Evolutionary conservation across 352 stramenopile genomes (phyloP), one percentile per base, ranked within the genome.

Genomic region (Pythium aquatile): DNA sequence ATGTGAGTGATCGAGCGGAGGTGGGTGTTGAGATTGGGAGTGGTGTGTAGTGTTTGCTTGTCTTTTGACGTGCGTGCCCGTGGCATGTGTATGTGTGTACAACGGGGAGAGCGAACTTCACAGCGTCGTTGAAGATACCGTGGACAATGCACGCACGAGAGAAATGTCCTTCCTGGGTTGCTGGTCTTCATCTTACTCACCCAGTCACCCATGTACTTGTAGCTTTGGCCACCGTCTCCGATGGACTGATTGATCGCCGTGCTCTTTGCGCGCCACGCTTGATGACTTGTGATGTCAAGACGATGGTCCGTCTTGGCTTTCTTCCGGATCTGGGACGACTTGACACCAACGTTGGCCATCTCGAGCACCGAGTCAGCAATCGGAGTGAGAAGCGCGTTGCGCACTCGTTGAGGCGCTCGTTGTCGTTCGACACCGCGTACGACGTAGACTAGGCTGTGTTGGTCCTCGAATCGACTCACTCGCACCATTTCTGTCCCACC

Each of bases 121-220:
- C 3, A 5, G 20, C 53, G 20, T 57, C 26, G 35, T 52, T 58
- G 48, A 65, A 52, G 24, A 51, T 32, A 13, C 58, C 58, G 24
- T 65, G 48, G 2, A 65, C 58, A 16, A 65, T 65, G n/a, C 24
- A 58, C 8, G 58, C 58, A 4, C 58, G 58, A 58, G 57, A 55
- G 28, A 58, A 65, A 26, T 65, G 26, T 2, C n/a, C 20, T 65
- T 3, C 35, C 49, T 28, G 59, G 59, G n/a, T 65, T 65, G 8
- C 7, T 29, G 1, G 2, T 10, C 11, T 53, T 24, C 49, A 59
- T 53, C 14, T 54, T 49, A 1, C 5, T 16, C 7, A 65, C 26
- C 59, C 59, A 65, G 39, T 58, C 49, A 3, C 30, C 9, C 14
- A 65, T 46, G 35, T 40, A 59, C 37, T 47, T 58, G 37, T 65